Evolutionary conservation across 1,284 basidiomycete genomes (phyloP), one percentile per base, ranked within the genome.

Genomic region (Trametes versicolor): DNA sequence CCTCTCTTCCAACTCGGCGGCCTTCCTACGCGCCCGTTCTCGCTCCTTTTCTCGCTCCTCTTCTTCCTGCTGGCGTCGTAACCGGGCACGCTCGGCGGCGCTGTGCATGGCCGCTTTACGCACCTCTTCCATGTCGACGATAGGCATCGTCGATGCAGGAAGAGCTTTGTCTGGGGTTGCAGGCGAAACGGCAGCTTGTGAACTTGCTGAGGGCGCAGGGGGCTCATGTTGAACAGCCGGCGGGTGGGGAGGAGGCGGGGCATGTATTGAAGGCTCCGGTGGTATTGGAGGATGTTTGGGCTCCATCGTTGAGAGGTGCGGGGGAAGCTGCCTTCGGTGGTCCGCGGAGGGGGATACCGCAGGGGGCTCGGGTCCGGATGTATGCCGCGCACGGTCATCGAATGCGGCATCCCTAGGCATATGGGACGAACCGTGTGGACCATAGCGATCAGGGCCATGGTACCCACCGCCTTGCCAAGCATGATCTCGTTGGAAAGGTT

Each of bases 51-150:
- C 90, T 15, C 96, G 84, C 70, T 95, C 93, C 66, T 89, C 89
- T 75, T 98, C 96, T 72, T 97, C 96, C 53, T 92, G 87, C 73
- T 95, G 87, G 53, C 95, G 81, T 63, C 93, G 82, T 64, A 88
- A 81, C 72, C 89, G 90, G 1, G 96, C 96, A 57, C 95, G 87
- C 71, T 95, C 95, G 3, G 96, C 96, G 4, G 95, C 95, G 61
- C 81, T 87, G 68, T 96, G 94, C 96, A 98, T 97, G 54, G 94
- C 86, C 48, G 90, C 89, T 71, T 93, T 93, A 70, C 93, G 88
- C 10, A 85, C 83, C 67, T 90, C 90, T 60, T 95, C 90, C 48
- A 92, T 75, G 70, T 92, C 91, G n/a, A 84, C 76, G 71, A 80
- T 75, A 51, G 83, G 75, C 17, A 79, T 65, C 6, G 75, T 68